phyloP scores from a whole-genome alignment of 2,329 filamentous ascomycete species.

The Fusarium verrucosum region DNA sequence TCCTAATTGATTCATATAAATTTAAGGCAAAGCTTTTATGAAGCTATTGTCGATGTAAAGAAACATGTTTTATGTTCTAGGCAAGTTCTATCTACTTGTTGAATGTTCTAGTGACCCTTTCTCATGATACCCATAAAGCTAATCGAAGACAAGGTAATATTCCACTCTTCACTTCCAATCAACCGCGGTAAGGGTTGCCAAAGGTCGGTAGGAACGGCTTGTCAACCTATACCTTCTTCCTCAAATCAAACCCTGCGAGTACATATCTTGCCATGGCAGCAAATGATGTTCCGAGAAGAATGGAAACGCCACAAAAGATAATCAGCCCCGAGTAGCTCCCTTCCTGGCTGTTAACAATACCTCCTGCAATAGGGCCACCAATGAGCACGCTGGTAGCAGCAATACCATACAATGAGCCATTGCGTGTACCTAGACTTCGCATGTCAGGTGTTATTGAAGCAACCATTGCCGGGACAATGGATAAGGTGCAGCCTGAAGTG shows the following conservation, averaged over 20 bases:
- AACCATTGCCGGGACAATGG: slow-evolving; percentile 46
- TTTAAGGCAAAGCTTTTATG: no score
- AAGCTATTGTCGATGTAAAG: no score
- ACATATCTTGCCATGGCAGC: neutral
- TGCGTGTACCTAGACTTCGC: slow-evolving; percentile 63
- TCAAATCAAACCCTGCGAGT: neutral
- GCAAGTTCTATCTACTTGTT: no score
- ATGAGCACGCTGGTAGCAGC: slow-evolving; percentile 29
- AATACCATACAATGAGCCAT: slow-evolving; percentile 49
- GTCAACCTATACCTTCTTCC: neutral
- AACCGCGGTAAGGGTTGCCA: no score
- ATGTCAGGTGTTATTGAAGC: slow-evolving; percentile 66
- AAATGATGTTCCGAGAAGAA: neutral
- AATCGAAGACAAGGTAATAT: no score
- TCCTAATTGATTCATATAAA: no score
- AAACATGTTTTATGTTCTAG: no score
- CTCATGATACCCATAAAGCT: no score
- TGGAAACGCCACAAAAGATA: neutral
- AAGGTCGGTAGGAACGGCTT: neutral
- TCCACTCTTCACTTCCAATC: neutral
- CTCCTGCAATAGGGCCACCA: slow-evolving; percentile 39
- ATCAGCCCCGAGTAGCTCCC: neutral
- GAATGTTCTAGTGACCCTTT: no score
- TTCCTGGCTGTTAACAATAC: slow-evolving; percentile 7
- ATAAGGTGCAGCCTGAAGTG: slow-evolving; percentile 49